These are phyloP conservation scores for Trametes villosa DNA, from an alignment of 768 basidiomycete genomes.

Conservation along the genomic window DNA sequence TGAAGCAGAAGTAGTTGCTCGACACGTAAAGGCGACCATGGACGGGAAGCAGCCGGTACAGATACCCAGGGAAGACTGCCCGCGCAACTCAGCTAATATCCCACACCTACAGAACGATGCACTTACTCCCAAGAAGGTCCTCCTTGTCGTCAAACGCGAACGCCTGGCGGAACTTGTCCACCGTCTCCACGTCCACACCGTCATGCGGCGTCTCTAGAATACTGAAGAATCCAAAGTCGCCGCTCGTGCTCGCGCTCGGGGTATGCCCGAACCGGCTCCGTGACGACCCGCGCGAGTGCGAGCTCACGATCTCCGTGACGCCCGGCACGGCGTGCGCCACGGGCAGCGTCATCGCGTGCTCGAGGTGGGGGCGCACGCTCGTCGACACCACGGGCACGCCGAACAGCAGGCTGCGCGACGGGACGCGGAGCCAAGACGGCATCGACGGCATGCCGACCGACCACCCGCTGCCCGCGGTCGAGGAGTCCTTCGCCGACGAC, in stretches of 20 bases:
- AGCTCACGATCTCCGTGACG: constrained; percentile 67
- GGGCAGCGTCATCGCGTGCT: constrained; percentile 28
- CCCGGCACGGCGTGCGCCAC: constrained; percentile 37
- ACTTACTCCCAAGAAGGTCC: constrained; percentile 84
- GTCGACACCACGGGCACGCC: constrained; percentile 17
- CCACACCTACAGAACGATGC: neutral
- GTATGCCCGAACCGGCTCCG: constrained; percentile 22
- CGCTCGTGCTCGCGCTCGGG: constrained; percentile 20
- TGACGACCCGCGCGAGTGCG: constrained; percentile 39
- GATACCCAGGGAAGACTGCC: constrained; percentile 87
- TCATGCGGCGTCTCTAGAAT: constrained; percentile 77
- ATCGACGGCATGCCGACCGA: constrained; percentile 49
- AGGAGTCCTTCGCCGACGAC: neutral
- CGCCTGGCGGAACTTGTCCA: constrained; percentile 74
- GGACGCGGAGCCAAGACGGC: constrained; percentile 22
- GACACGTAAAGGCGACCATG: constrained; percentile 90
- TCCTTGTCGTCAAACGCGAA: constrained; percentile 94
- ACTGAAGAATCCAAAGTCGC: constrained; percentile 73
- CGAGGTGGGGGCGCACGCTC: constrained; percentile 14
- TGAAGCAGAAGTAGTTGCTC: constrained; percentile 94
- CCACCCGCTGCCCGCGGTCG: constrained; percentile 69
- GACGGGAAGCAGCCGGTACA: constrained; percentile 88
- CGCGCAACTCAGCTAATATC: neutral
- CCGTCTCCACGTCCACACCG: constrained; percentile 60
- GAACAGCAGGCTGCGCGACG: constrained; percentile 31